phyloP scores from a whole-genome alignment of 805 yeast species.

The Yamadazyma ubonensis region DNA sequence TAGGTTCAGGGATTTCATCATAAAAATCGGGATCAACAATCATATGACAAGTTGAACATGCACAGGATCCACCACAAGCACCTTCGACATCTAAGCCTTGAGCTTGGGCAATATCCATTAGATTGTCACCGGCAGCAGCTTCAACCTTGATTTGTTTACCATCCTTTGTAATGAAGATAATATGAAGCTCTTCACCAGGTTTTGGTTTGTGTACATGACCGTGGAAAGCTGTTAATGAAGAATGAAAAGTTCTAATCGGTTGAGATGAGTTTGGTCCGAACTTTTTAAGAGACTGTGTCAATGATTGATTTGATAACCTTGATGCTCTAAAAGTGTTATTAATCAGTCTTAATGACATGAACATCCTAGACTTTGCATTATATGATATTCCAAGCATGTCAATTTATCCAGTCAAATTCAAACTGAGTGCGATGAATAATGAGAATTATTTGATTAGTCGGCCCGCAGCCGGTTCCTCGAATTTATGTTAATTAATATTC shows the following conservation, averaged over 20 bases:
- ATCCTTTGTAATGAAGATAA: conserved; percentile 89
- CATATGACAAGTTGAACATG: conserved; percentile 96
- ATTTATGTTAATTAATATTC: not conserved
- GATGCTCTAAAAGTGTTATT: not conserved
- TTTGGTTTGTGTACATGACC: conserved; percentile 90
- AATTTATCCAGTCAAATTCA: not conserved
- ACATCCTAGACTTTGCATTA: not conserved
- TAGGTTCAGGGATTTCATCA: conserved; percentile 90
- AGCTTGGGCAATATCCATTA: conserved; percentile 94
- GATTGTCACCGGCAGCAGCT: conserved; percentile 88
- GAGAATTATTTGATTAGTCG: conserved; percentile 10
- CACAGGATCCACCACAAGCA: conserved; percentile 99
- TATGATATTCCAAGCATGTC: conserved; percentile 1
- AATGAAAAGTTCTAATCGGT: conserved; percentile 18
- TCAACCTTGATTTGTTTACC: conserved; percentile 80
- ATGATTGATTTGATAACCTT: no score
- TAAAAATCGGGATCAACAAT: conserved; percentile 94
- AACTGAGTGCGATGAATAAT: conserved; percentile 11
- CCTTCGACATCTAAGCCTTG: conserved; percentile 93
- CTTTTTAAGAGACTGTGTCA: not conserved
- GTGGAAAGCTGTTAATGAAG: conserved; percentile 42
- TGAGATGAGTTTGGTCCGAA: conserved; percentile 1
- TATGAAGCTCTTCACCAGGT: conserved; percentile 81
- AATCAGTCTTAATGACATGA: not conserved
- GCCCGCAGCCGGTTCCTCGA: conserved; percentile 2